phyloP scores from a whole-genome alignment of 805 yeast species.

The Cyberlindnera americana region DNA sequence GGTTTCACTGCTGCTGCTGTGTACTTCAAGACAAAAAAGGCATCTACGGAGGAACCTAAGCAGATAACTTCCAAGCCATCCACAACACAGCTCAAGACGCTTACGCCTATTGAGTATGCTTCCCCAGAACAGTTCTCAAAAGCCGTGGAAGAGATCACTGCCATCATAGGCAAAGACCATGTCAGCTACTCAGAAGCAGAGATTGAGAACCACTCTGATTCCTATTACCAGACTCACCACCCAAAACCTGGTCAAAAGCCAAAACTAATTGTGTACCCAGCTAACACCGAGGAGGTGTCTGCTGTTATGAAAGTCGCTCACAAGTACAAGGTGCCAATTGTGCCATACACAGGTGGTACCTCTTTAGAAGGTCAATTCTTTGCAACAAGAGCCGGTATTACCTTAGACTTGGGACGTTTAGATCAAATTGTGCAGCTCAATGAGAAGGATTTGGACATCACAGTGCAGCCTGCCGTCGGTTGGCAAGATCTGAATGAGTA shows the following conservation, averaged over 20 bases:
- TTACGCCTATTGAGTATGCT: conserved; percentile 41
- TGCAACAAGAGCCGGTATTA: conserved; percentile 64
- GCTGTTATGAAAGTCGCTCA: conserved; percentile 59
- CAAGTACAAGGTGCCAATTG: conserved; percentile 59
- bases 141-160: conserved; percentile 41
- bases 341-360: conserved; percentile 78
- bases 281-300: conserved; percentile 63
- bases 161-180: conserved; percentile 35
- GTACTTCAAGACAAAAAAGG: conserved; percentile 5
- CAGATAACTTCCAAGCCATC: conserved; percentile 11
- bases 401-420: conserved; percentile 62
- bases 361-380: conserved; percentile 80
- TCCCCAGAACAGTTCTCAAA: conserved; percentile 32
- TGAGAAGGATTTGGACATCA: conserved; percentile 63
- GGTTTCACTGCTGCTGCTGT: conserved; percentile 18
- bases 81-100: conserved; percentile 34
- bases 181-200: conserved; percentile 36
- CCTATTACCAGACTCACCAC: conserved; percentile 61
- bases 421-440: conserved; percentile 53
- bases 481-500: conserved; percentile 68
- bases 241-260: conserved; percentile 59
- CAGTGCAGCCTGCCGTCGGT: conserved; percentile 75
- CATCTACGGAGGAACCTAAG: neutral
- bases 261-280: conserved; percentile 55
- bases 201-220: conserved; percentile 52